Evolutionary conservation across 1,284 basidiomycete species (phyloP).

Genomic region (Butyriboletus appendiculatus): DNA sequence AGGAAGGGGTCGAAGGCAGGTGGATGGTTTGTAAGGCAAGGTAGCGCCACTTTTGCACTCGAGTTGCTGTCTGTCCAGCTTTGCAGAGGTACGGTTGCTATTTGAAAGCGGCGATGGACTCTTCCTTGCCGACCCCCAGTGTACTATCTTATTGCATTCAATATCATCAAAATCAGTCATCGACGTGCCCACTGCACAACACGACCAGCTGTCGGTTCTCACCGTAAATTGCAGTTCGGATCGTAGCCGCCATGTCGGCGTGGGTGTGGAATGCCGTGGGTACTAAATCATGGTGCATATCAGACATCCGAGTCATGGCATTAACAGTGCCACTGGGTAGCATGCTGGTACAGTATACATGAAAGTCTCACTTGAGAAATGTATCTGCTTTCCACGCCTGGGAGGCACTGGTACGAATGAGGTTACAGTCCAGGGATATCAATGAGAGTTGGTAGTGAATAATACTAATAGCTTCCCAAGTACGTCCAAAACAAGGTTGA

Average conservation of each 20-base stretch:
- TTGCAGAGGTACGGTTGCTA: background rate
- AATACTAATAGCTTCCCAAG: too few species aligned
- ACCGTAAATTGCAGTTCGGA: background rate
- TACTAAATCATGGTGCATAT: too few species aligned
- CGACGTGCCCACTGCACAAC: background rate
- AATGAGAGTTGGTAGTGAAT: too few species aligned
- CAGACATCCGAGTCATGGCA: too few species aligned
- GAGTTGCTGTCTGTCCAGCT: background rate
- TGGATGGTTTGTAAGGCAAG: conserved; percentile 52
- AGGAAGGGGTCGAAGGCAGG: conserved; percentile 52
- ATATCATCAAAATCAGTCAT: background rate
- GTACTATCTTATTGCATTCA: background rate
- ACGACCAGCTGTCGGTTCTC: background rate
- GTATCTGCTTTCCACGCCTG: background rate
- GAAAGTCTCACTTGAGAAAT: background rate
- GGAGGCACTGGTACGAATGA: background rate
- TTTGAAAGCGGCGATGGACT: background rate
- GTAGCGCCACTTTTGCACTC: conserved; percentile 9
- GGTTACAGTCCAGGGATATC: background rate
- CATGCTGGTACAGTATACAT: too few species aligned
- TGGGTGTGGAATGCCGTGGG: background rate
- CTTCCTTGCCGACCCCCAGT: background rate
- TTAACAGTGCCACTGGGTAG: too few species aligned
- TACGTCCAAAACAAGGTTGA: too few species aligned
- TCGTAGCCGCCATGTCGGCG: background rate